These are phyloP conservation scores for Myrmaecium sp. DNA, from an alignment of 2,329 filamentous ascomycete species.

Conservation along the genomic window DNA sequence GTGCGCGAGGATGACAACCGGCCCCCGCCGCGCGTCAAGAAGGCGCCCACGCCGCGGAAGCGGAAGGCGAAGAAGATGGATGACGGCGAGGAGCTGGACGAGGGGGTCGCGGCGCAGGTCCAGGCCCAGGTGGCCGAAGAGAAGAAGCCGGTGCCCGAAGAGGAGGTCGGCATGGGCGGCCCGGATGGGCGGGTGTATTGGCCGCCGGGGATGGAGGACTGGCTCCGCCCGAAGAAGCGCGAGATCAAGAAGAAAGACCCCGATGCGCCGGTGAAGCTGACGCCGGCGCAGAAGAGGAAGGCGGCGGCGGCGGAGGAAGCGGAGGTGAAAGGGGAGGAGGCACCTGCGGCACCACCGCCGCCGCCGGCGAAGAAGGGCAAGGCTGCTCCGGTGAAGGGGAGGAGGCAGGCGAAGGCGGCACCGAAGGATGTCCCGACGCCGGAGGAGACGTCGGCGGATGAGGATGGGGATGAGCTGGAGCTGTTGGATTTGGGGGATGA, in stretches of 20 bases:
- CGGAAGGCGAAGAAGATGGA: conserved; percentile 23
- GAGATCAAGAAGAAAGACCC: conserved; percentile 40
- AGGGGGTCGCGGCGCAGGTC: conserved; percentile 14
- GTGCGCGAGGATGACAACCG: conserved; percentile 61
- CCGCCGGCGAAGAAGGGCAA: conserved; percentile 13
- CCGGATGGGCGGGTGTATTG: conserved; percentile 71
- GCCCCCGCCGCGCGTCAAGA: conserved; percentile 20
- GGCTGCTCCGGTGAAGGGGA: conserved; percentile 1
- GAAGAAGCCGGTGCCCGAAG: conserved; percentile 32
- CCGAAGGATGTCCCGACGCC: conserved; percentile 26
- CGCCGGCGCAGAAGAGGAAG: conserved; percentile 16
- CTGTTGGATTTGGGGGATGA: conserved; percentile 24
- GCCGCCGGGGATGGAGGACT: conserved; percentile 80
- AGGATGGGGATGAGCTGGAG: conserved; percentile 15
- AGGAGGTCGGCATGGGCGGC: conserved; percentile 76
- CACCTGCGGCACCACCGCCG: conserved; percentile 10
- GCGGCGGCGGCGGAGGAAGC: conserved; percentile 5
- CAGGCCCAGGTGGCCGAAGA: conserved; percentile 24
- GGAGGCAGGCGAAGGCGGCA: conserved; percentile 15
- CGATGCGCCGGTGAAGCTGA: conserved; percentile 15
- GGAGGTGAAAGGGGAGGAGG: conserved; percentile 8
- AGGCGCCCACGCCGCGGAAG: conserved; percentile 29
- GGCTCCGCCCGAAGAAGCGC: conserved; percentile 67
- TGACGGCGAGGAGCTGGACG: conserved; percentile 18
- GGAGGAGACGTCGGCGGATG: conserved; percentile 21